Percentiles rank a stretch among this genome's conserved stretches.
Conservation (phyloP, 371 early-diverging fungal genomes). For the Batkoa obscura region DNA sequence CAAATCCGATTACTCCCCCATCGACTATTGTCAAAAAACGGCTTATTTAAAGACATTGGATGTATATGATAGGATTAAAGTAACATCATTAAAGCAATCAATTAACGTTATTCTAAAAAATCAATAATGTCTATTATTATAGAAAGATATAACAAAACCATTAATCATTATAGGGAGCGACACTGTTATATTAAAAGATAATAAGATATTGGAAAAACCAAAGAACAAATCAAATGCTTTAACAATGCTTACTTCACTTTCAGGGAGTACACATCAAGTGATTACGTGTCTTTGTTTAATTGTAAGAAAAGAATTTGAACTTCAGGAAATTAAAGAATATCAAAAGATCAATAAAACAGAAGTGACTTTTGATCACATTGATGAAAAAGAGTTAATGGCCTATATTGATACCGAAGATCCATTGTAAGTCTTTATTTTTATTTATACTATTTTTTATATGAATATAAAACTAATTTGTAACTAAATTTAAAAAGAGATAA, state of each 20-base stretch:
- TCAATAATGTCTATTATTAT: conserved; percentile 3
- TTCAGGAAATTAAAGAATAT: too few species aligned
- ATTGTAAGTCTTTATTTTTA: conserved; percentile 12
- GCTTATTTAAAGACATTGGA: conserved; percentile 29
- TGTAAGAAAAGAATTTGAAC: conserved; percentile 6
- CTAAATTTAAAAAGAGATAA: conserved; percentile 43
- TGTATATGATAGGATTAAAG: conserved; percentile 17
- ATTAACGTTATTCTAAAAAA: background rate
- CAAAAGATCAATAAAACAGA: too few species aligned
- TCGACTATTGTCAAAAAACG: conserved; percentile 34
- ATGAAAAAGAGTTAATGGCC: conserved; percentile 29
- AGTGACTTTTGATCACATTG: conserved; percentile 18
- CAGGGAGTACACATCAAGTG: conserved; percentile 34
- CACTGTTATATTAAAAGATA: conserved; percentile 45
- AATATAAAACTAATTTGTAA: conserved; percentile 6
- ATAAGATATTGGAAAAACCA: conserved; percentile 39
- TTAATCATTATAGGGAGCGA: conserved; percentile 62
- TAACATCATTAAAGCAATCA: background rate
- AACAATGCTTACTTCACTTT: conserved; percentile 26
- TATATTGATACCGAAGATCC: conserved; percentile 49
- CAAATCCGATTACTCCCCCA: conserved; percentile 27
- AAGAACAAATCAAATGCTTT: conserved; percentile 24
- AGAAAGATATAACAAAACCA: conserved; percentile 13
- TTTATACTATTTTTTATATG: conserved; percentile 3
- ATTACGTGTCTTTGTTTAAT: conserved; percentile 44